These are phyloP conservation scores for Schrenkiella parvula DNA, from an alignment of 345 rosid species.

Conservation along the genomic window DNA sequence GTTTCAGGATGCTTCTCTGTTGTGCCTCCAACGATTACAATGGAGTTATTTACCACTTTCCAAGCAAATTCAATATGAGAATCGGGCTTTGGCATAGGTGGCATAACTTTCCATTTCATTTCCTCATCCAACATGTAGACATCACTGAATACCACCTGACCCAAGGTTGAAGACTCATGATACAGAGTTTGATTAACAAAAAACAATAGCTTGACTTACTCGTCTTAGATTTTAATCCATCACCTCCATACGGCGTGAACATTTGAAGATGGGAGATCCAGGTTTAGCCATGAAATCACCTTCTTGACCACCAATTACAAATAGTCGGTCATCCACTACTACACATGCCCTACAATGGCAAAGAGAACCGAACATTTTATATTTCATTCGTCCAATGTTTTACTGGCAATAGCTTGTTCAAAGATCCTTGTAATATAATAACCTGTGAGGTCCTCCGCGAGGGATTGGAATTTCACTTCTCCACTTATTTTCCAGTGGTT, in stretches of 20 bases:
- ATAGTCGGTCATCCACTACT: slow-evolving; percentile 68
- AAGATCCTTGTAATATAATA: background rate
- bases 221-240: background rate
- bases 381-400: background rate
- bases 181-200: background rate
- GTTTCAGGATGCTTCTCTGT: slow-evolving; percentile 90
- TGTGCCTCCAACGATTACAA: slow-evolving; percentile 88
- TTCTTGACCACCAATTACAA: slow-evolving; percentile 92
- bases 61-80: slow-evolving; percentile 98
- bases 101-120: slow-evolving; percentile 81
- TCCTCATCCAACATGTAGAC: slow-evolving; percentile 89
- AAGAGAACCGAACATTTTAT: background rate
- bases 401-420: background rate
- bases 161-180: slow-evolving; percentile 2
- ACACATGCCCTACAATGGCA: slow-evolving; percentile 60
- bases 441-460: slow-evolving; percentile 99
- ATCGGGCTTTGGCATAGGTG: slow-evolving; percentile 87
- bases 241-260: slow-evolving; percentile 91
- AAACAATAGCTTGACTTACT: background rate
- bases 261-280: slow-evolving; percentile 95
- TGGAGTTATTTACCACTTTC: slow-evolving; percentile 73
- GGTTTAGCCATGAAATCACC: slow-evolving; percentile 99
- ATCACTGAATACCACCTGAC: slow-evolving; percentile 81
- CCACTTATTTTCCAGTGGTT: slow-evolving; percentile 79
- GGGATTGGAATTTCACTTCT: slow-evolving; percentile 88